These are phyloP conservation scores for Neonectria coccinea DNA, from an alignment of 2,329 filamentous ascomycete species.

Conservation along the genomic window DNA sequence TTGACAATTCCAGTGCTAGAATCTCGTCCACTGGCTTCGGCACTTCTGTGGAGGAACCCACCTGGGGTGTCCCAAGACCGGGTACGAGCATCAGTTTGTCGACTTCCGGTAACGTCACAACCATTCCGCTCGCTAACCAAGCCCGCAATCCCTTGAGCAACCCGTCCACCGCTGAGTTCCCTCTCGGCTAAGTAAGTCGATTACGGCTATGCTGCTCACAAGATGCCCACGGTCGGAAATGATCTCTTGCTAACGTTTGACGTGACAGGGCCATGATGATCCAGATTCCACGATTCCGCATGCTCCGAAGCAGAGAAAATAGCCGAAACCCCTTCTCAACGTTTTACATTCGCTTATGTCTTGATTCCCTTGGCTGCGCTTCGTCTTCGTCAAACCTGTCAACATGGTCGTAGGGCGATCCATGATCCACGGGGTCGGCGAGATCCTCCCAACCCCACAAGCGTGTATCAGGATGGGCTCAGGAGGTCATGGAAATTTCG, in stretches of 20 bases:
- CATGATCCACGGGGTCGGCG: neutral
- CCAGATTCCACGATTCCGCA: neutral
- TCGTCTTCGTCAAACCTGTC: neutral
- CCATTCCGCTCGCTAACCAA: neutral
- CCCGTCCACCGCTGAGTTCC: neutral
- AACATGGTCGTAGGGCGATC: neutral
- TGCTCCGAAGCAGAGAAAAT: neutral
- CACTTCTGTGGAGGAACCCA: neutral
- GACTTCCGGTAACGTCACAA: conserved; percentile 7
- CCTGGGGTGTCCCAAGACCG: neutral
- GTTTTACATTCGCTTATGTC: neutral
- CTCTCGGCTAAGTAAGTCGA: neutral
- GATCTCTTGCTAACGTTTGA: neutral
- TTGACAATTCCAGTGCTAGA: neutral
- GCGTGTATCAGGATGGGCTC: neutral
- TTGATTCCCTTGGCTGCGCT: neutral
- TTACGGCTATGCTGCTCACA: neutral
- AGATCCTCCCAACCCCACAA: neutral
- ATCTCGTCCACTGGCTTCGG: neutral
- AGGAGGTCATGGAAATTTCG: neutral
- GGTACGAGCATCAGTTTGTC: conserved; percentile 4
- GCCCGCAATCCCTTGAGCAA: neutral
- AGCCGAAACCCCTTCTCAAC: neutral
- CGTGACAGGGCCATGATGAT: neutral
- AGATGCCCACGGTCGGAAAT: neutral